Percentiles rank a stretch among this genome's conserved stretches.
Evolutionary conservation across 768 basidiomycete species (phyloP).

Genomic region (Chalciporus pseudorubinellus): DNA sequence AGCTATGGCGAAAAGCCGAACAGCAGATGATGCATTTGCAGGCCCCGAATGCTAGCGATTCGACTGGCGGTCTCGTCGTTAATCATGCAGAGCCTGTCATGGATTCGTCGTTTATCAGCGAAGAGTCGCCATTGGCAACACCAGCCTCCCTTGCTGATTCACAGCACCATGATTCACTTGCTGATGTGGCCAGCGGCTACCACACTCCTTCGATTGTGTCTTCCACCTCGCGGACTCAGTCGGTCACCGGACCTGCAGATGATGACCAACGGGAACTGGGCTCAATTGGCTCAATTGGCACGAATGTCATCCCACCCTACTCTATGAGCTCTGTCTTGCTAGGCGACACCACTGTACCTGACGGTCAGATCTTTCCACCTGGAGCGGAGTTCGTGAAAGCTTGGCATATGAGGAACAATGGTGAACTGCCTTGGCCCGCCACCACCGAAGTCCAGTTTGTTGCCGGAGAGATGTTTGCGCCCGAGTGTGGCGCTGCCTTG

Average conservation of each 20-base stretch:
- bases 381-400: conserved; percentile 86
- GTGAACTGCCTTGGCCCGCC: conserved; percentile 62
- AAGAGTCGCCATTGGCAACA: conserved; percentile 29
- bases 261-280: conserved; percentile 1
- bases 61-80: not conserved
- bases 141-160: conserved; percentile 17
- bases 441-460: conserved; percentile 67
- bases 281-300: not conserved
- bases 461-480: conserved; percentile 60
- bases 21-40: conserved; percentile 37
- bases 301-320: not conserved
- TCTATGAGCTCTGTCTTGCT: conserved; percentile 55
- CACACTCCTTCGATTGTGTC: conserved; percentile 14
- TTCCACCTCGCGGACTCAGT: conserved; percentile 1
- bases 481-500: conserved; percentile 30
- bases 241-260: not conserved
- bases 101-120: conserved; percentile 29
- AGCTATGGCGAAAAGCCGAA: conserved; percentile 36
- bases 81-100: not conserved
- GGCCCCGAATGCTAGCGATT: not conserved
- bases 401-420: conserved; percentile 73
- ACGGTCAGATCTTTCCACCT: conserved; percentile 75
- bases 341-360: conserved; percentile 66
- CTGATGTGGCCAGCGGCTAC: conserved; percentile 33
- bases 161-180: conserved; percentile 21